Evolutionary conservation across 2,329 filamentous ascomycete species (phyloP).

Genomic region (Monosporascus sp.): DNA sequence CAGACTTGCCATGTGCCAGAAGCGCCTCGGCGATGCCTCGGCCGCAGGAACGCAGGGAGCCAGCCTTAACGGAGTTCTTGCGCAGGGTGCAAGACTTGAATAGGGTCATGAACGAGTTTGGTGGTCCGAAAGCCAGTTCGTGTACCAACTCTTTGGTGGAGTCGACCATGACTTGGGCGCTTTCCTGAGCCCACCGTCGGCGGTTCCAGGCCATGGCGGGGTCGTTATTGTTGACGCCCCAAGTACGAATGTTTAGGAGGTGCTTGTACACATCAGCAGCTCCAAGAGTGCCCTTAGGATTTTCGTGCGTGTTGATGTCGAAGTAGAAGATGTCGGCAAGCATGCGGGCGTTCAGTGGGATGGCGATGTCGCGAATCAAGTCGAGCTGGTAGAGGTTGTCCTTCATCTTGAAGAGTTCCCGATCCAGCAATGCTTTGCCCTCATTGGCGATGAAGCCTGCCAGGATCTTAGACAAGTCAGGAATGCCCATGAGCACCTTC

Average conservation of each 20-base stretch:
- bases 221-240: slow-evolving; percentile 43
- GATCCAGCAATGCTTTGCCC: slow-evolving; percentile 34
- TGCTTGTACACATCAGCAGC: slow-evolving; percentile 36
- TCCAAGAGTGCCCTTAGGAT: slow-evolving; percentile 43
- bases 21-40: slow-evolving; percentile 33
- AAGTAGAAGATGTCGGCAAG: slow-evolving; percentile 54
- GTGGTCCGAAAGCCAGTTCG: slow-evolving; percentile 25
- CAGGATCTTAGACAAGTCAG: slow-evolving; percentile 26
- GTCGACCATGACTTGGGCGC: slow-evolving; percentile 30
- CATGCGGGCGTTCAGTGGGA: slow-evolving; percentile 51
- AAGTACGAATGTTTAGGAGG: slow-evolving; percentile 39
- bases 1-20: slow-evolving; percentile 25
- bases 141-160: slow-evolving; percentile 36
- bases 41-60: slow-evolving; percentile 35
- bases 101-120: neutral
- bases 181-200: slow-evolving; percentile 36
- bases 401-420: slow-evolving; percentile 31
- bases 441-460: slow-evolving; percentile 28
- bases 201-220: slow-evolving; percentile 42
- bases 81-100: slow-evolving; percentile 26
- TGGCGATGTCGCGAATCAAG: slow-evolving; percentile 48
- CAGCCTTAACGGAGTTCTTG: slow-evolving; percentile 26
- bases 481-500: slow-evolving; percentile 30
- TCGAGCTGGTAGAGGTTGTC: slow-evolving; percentile 36
- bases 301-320: slow-evolving; percentile 50